Base-by-base conservation (phyloP, 2,329 filamentous ascomycete genomes). In the Colletotrichum euphorbiae region DNA sequence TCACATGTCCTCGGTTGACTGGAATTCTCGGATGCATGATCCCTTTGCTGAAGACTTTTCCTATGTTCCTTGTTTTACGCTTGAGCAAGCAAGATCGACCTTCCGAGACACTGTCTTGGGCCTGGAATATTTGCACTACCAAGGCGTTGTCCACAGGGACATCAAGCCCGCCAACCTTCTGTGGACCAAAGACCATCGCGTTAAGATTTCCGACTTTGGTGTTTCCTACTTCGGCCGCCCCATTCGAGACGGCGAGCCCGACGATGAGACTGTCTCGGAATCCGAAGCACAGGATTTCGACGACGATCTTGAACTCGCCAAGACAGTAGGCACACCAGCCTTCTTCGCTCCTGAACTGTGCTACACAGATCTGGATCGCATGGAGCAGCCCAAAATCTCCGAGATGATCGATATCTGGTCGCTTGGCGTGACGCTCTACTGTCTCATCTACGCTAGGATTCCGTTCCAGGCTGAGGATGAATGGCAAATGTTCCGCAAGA, bases 161-260 rank as follows among this genome's bases (percentile, higher is more conserved):
- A 94, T 95, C 78, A 95, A 94, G 76, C 92, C 92, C 1, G 94
- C 95, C 42, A 98, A 98, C 77, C 85, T 99, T 6, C 84, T 99
- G 6, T 94, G 95, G 83, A 97, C 93, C 57, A 90, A 84, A 73
- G 91, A 94, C 71, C 90, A 94, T 73, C 90, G 91, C 13, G 93
- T 98, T 75, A 99, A 99, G 83, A 99, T 99, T 69, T 98, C 96
- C 5, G 96, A 99, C 76, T 99, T 99, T 81, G 96, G 96, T 36
- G 96, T 99, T 1, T 99, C 96, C 1, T 99, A 98, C 78, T 93
- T 99, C 70, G 96, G 96, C 31, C 90, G 93, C 57, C 93, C 93
- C 1, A 92, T 94, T 66, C 87, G 93, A 43, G 93, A 97, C 52
- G 92, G 92, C 60, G 93, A 97, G 73, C 87, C 89, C 42, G 91